Conservation (phyloP, 2,329 filamentous ascomycete species). For the Monosporascus sp. region DNA sequence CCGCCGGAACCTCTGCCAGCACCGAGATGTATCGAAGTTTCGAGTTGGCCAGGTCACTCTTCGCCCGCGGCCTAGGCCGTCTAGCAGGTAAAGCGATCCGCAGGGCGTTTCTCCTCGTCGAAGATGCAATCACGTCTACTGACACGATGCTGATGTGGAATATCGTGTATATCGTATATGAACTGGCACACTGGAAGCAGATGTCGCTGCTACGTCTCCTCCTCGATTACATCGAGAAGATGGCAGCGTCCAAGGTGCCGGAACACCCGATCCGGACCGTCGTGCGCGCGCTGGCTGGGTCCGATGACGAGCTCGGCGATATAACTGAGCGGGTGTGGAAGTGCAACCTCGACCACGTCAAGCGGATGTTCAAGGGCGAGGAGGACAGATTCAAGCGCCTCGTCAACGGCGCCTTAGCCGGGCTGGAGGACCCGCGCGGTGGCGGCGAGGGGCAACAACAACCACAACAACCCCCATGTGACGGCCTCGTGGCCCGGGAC, state of each 20-base stretch:
- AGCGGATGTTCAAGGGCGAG: neutral
- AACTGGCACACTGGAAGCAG: slow-evolving; percentile 1
- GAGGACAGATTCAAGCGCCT: neutral
- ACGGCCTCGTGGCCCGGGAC: neutral
- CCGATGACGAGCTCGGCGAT: neutral
- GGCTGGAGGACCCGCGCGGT: neutral
- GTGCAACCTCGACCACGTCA: neutral
- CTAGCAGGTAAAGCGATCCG: slow-evolving; percentile 6
- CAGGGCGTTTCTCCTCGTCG: slow-evolving; percentile 3
- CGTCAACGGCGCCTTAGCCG: neutral
- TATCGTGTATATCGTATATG: slow-evolving; percentile 3
- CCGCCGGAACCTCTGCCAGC: neutral
- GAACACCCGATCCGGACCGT: neutral
- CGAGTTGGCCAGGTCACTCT: slow-evolving; percentile 1
- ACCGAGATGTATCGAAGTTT: slow-evolving; percentile 6
- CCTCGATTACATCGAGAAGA: neutral
- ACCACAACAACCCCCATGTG: neutral
- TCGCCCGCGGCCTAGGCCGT: neutral
- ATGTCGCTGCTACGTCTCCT: neutral
- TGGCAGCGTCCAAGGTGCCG: neutral
- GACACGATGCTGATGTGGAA: slow-evolving; percentile 3
- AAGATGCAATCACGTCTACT: neutral
- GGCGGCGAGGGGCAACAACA: neutral
- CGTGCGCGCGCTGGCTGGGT: neutral
- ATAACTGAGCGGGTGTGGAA: neutral